Evolutionary conservation across 495 filamentous ascomycete species (phyloP), one percentile per base, ranked within the genome.

Genomic region (Parathielavia appendiculata): DNA sequence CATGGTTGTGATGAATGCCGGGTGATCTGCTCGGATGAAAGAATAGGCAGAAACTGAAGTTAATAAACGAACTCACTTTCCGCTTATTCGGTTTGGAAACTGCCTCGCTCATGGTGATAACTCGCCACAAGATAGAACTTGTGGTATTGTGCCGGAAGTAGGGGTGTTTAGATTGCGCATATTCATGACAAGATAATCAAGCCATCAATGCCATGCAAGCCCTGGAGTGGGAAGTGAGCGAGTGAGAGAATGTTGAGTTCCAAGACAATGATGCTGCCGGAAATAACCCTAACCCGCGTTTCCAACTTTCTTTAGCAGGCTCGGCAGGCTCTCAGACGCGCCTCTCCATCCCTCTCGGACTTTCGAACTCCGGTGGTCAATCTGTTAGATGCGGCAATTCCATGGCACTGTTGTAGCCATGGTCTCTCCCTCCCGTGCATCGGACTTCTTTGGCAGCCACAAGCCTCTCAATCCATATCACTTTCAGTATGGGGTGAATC

Each of bases 41-140:
- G 8, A 10, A 10, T 5, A 10, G 2, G 9, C 1, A 38, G 11
- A 11, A 14, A 14, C 2, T 1, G 4, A 20, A 50, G n/a, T n/a
- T n/a, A 46, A 22, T 5, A 17, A 56, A 8, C 14, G 26, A n/a
- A 14, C 58, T 34, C 34, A 67, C 65, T 44, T 63, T 65, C 46
- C 61, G 66, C 38, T 57, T 52, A 32, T 61, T 63, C 10, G 63
- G 55, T 16, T 56, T 59, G 4, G 48, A 44, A 19, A 38, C 8
- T 14, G 51, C 6, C 6, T 26, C 17, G 41, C 58, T 63, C 64
- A 63, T 61, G 13, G 34, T 46, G 54, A 47, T 5, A 5, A 16
- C 13, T 23, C 11, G 11, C 36, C 13, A 26, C 13, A 9, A 13
- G 1, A 11, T 5, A 35, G 1, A 17, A 16, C 11, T 35, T 36